Evolutionary conservation across 345 rosid species (phyloP).

Genomic region (Eucalyptus sp.): DNA sequence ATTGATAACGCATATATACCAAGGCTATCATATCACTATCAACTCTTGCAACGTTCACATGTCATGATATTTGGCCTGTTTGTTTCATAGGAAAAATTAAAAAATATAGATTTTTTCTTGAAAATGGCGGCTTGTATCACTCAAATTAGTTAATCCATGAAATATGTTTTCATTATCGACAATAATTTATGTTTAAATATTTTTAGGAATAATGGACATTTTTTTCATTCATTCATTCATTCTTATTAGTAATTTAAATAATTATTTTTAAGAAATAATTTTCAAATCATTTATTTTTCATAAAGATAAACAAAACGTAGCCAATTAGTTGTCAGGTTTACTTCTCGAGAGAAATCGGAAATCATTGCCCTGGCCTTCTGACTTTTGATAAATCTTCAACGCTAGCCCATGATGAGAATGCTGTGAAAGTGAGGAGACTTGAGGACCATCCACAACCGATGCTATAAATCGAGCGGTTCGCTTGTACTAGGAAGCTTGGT

Average conservation of each 20-base stretch:
- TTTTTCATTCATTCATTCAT: fast-evolving
- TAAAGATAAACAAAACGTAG: too few relatives aligned
- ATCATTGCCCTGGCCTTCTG: neutral
- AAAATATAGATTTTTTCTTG: neutral
- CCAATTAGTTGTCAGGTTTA: neutral
- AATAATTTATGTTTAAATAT: too few relatives aligned
- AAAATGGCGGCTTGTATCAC: fast-evolving
- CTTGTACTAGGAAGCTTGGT: neutral
- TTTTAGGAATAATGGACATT: too few relatives aligned
- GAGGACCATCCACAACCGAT: neutral
- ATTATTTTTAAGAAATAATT: too few relatives aligned
- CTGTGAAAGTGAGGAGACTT: neutral
- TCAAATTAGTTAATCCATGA: too few relatives aligned
- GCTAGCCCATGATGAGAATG: neutral
- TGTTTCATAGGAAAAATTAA: too few relatives aligned
- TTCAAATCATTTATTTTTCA: neutral
- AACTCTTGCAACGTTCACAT: neutral
- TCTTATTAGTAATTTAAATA: too few relatives aligned
- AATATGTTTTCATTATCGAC: too few relatives aligned
- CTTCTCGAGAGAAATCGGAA: neutral
- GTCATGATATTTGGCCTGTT: neutral
- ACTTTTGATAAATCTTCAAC: neutral
- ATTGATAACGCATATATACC: neutral
- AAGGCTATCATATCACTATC: neutral
- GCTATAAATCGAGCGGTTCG: neutral